phyloP scores from a whole-genome alignment of 148 eudicot genomes.

The Fagopyrum esculentum region DNA sequence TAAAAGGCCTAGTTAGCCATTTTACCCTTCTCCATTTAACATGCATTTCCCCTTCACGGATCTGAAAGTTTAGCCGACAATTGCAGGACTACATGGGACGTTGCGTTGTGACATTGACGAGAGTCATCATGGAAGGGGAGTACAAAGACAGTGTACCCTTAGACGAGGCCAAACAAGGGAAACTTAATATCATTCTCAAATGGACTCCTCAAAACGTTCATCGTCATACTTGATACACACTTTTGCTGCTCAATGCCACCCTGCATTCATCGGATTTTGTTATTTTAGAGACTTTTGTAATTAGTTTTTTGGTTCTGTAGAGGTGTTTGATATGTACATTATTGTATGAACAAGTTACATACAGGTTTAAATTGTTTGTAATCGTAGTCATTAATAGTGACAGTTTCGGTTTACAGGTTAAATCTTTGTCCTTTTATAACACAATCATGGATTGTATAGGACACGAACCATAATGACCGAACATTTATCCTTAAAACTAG shows the following conservation, averaged over 20 bases:
- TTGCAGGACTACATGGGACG: constrained; percentile 90
- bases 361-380: not conserved
- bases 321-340: not conserved
- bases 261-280: not conserved
- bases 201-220: constrained; percentile 90
- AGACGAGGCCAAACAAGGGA: constrained; percentile 76
- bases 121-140: constrained; percentile 84
- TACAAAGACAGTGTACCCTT: constrained; percentile 59
- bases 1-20: too few relatives aligned
- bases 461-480: not conserved
- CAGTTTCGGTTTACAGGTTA: not conserved
- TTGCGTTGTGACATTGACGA: constrained; percentile 85
- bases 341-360: not conserved
- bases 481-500: not conserved
- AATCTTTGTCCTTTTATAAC: not conserved
- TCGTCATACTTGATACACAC: constrained; percentile 42
- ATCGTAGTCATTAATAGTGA: not conserved
- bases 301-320: not conserved
- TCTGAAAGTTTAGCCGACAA: not conserved
- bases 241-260: not conserved
- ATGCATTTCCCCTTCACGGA: not conserved
- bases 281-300: not conserved
- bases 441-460: not conserved
- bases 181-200: constrained; percentile 54
- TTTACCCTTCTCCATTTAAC: too few relatives aligned